Conservation (phyloP, 495 filamentous ascomycete species). For the Podospora australis region DNA sequence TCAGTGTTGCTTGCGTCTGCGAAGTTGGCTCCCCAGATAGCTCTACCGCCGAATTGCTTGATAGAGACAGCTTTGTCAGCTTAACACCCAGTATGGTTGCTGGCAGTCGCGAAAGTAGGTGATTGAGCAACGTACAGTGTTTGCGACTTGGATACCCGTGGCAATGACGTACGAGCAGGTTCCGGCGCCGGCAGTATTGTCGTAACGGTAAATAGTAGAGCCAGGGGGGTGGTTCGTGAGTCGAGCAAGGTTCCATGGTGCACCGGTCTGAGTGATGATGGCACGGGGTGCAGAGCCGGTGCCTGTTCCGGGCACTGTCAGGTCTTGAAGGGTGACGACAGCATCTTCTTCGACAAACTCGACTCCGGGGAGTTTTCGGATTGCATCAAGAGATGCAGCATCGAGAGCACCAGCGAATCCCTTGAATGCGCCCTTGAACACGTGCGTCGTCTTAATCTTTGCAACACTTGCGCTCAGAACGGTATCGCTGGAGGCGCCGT, state of each 20-base stretch:
- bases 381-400: not conserved
- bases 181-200: slow-evolving; percentile 46
- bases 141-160: slow-evolving; percentile 46
- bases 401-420: slow-evolving; percentile 1
- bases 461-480: not conserved
- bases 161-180: slow-evolving; percentile 53
- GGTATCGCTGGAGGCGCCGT: not conserved
- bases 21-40: slow-evolving; percentile 29
- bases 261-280: slow-evolving; percentile 33
- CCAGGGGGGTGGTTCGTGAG: slow-evolving; percentile 50
- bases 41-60: slow-evolving; percentile 48
- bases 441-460: not conserved
- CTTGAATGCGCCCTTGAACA: slow-evolving; percentile 2
- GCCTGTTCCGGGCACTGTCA: not conserved
- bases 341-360: slow-evolving; percentile 43
- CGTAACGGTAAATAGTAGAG: slow-evolving; percentile 47
- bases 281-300: not conserved
- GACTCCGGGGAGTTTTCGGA: slow-evolving; percentile 17
- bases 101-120: slow-evolving; percentile 31
- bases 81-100: too few relatives aligned
- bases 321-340: slow-evolving; percentile 30
- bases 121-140: slow-evolving; percentile 26
- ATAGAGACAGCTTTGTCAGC: not conserved
- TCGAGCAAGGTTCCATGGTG: slow-evolving; percentile 50
- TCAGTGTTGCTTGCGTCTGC: slow-evolving; percentile 24